Conservation (phyloP, 2,329 filamentous ascomycete species). For the Hypoxylon sp. region DNA sequence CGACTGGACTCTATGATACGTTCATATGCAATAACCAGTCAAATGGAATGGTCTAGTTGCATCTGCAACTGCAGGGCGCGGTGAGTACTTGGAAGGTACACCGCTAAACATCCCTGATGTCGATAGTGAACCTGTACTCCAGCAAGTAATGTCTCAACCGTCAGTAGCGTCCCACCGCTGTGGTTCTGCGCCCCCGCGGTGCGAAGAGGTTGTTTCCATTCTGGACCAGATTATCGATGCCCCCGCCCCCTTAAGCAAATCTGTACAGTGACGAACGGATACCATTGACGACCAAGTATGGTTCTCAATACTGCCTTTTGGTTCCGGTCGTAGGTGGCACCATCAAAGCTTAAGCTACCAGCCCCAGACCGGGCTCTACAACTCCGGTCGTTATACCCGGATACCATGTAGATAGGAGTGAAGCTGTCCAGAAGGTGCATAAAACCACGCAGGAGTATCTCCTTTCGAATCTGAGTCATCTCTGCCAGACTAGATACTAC, state of each 20-base stretch:
- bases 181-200: slow-evolving; percentile 33
- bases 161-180: slow-evolving; percentile 30
- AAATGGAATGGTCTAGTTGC: slow-evolving; percentile 35
- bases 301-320: slow-evolving; percentile 5
- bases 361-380: neutral
- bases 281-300: slow-evolving; percentile 6
- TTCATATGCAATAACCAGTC: slow-evolving; percentile 29
- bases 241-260: slow-evolving; percentile 10
- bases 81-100: slow-evolving; percentile 31
- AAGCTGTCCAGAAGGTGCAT: neutral
- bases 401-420: neutral
- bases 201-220: slow-evolving; percentile 29
- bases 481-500: neutral
- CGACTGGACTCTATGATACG: slow-evolving; percentile 23
- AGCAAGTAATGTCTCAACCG: slow-evolving; percentile 16
- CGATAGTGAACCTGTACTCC: slow-evolving; percentile 25
- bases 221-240: slow-evolving; percentile 14
- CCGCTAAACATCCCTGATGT: slow-evolving; percentile 11
- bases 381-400: neutral
- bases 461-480: slow-evolving; percentile 7
- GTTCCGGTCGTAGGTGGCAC: slow-evolving; percentile 2
- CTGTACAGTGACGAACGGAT: slow-evolving; percentile 15
- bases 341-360: slow-evolving; percentile 8
- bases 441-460: neutral
- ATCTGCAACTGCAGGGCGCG: slow-evolving; percentile 33